phyloP scores from a whole-genome alignment of 768 basidiomycete species.

The Phanerochaete carnosa region DNA sequence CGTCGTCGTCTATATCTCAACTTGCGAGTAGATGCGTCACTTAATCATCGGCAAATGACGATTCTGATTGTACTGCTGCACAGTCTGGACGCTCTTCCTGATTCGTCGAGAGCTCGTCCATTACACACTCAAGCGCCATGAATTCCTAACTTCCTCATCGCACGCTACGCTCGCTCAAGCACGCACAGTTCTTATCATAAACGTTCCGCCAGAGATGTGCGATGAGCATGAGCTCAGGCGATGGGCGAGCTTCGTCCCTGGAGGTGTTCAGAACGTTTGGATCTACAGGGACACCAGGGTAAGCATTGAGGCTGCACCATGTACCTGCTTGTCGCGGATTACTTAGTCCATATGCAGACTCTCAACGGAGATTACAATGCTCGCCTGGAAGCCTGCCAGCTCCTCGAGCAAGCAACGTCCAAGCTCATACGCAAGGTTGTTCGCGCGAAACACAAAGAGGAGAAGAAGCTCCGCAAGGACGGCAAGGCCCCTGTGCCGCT shows the following conservation, averaged over 20 bases:
- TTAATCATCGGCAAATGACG: not conserved
- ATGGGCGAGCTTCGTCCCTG: constrained; percentile 63
- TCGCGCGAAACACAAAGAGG: constrained; percentile 27
- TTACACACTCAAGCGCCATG: constrained; percentile 53
- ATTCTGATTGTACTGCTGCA: not conserved
- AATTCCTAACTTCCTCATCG: constrained; percentile 54
- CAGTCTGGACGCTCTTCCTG: constrained; percentile 60
- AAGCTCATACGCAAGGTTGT: constrained; percentile 35
- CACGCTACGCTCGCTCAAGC: constrained; percentile 63
- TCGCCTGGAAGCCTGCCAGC: constrained; percentile 43
- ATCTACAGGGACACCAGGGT: constrained; percentile 50
- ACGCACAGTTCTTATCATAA: constrained; percentile 64
- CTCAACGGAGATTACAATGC: constrained; percentile 42
- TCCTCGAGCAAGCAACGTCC: constrained; percentile 56
- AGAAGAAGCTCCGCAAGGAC: constrained; percentile 19
- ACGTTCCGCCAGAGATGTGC: constrained; percentile 53
- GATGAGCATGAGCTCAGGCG: constrained; percentile 44
- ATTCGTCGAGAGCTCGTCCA: constrained; percentile 57
- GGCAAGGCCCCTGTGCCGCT: not conserved
- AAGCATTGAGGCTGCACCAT: not conserved
- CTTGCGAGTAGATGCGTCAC: constrained; percentile 40
- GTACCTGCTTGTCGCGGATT: not conserved
- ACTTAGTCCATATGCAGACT: constrained; percentile 7
- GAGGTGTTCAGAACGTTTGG: constrained; percentile 68
- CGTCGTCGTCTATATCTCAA: constrained; percentile 45